phyloP scores from a whole-genome alignment of 176 grass and related monocot genomes.

The Panicum miliaceum region DNA sequence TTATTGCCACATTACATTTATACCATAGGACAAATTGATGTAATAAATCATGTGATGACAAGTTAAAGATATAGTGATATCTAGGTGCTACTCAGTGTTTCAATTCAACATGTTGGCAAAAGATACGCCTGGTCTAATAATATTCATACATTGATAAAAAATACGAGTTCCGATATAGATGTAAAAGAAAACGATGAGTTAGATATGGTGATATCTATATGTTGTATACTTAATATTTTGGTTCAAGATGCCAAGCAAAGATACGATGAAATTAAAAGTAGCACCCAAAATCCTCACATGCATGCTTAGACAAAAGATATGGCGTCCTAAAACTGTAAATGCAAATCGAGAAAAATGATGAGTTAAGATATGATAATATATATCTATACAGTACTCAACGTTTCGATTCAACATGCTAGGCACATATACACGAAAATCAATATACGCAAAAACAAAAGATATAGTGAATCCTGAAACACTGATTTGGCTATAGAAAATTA shows the following conservation, averaged over 20 bases:
- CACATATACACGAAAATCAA: neutral
- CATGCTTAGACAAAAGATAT: neutral
- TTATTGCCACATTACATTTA: neutral
- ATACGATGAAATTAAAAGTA: neutral
- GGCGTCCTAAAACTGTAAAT: too few species aligned
- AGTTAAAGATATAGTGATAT: neutral
- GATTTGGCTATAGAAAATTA: neutral
- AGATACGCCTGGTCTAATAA: neutral
- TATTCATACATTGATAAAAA: neutral
- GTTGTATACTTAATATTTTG: neutral
- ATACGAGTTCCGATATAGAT: too few species aligned
- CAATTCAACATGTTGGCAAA: neutral
- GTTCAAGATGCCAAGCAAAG: neutral
- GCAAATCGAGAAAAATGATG: neutral
- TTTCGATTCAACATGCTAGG: neutral
- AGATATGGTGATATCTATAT: neutral
- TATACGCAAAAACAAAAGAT: neutral
- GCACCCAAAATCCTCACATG: neutral
- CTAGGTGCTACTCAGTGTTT: neutral
- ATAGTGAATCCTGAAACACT: too few species aligned
- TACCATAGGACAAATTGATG: neutral
- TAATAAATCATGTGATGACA: neutral
- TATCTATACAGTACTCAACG: neutral
- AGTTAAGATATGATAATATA: neutral
- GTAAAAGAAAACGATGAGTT: neutral